A percentile compares a stretch with the other conserved stretches of the same genome.
Conservation (phyloP, 768 basidiomycete species). For the Cystobasidium ongulense region DNA sequence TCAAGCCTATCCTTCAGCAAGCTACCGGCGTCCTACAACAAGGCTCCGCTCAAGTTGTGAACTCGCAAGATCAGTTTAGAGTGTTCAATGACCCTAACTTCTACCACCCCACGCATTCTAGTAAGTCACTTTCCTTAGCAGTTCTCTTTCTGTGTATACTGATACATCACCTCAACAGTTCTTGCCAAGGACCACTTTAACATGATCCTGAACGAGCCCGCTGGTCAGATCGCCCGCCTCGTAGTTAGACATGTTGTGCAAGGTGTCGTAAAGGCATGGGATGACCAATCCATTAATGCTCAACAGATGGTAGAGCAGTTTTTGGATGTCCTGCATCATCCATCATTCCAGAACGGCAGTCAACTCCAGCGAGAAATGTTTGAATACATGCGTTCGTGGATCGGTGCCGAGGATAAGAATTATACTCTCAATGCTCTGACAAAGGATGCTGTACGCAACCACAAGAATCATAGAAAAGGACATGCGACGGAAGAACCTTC, state of each 20-base stretch:
- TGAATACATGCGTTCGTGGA: conserved; percentile 57
- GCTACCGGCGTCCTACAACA: conserved; percentile 58
- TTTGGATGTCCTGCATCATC: conserved; percentile 69
- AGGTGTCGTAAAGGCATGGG: conserved; percentile 48
- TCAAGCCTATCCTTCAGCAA: conserved; percentile 62
- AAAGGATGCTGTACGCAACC: conserved; percentile 62
- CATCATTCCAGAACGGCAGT: conserved; percentile 65
- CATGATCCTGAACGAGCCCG: conserved; percentile 37
- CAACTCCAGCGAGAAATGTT: conserved; percentile 70
- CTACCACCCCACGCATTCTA: conserved; percentile 36
- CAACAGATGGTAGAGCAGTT: conserved; percentile 39
- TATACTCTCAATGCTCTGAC: conserved; percentile 55
- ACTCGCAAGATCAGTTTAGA: conserved; percentile 36
- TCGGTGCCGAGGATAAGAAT: conserved; percentile 49
- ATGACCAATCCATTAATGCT: conserved; percentile 38
- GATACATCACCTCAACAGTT: neutral
- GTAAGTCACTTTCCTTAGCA: conserved; percentile 19
- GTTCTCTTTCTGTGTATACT: neutral
- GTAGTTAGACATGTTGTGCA: conserved; percentile 47
- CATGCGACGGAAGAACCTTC: conserved; percentile 15
- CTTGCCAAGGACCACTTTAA: conserved; percentile 32
- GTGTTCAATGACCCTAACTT: conserved; percentile 67
- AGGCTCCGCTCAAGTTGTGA: conserved; percentile 60
- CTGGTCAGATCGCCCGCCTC: conserved; percentile 46
- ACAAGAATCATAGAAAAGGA: conserved; percentile 59